These are phyloP conservation scores for Kwoniella sp. DNA, from an alignment of 768 basidiomycete species.

Conservation along the genomic window DNA sequence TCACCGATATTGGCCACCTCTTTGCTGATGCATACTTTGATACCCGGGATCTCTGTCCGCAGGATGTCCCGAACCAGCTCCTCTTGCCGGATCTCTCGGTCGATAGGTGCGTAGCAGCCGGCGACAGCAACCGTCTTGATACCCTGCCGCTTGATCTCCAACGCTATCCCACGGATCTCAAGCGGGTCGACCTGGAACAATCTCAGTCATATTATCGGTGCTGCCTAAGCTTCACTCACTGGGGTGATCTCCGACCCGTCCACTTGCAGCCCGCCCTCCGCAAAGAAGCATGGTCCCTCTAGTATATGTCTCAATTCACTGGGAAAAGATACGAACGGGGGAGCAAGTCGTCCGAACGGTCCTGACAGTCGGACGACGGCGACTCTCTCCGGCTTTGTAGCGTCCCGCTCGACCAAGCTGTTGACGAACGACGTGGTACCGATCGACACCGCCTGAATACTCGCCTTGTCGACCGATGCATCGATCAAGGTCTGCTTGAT, in stretches of 20 bases:
- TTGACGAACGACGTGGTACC: slow-evolving; percentile 66
- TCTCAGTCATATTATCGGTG: not conserved
- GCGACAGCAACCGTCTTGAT: slow-evolving; percentile 53
- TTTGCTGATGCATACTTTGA: slow-evolving; percentile 58
- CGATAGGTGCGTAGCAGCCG: slow-evolving; percentile 57
- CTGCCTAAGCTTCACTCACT: slow-evolving; percentile 33
- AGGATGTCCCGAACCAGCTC: slow-evolving; percentile 54
- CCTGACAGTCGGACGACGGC: slow-evolving; percentile 64
- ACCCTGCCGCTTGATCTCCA: slow-evolving; percentile 51
- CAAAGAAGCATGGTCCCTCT: slow-evolving; percentile 50
- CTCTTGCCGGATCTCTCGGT: slow-evolving; percentile 55
- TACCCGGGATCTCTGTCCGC: slow-evolving; percentile 51
- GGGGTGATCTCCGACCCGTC: slow-evolving; percentile 27
- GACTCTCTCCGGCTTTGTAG: slow-evolving; percentile 57
- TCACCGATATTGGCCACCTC: slow-evolving; percentile 50
- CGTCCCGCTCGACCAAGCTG: slow-evolving; percentile 60
- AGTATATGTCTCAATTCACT: slow-evolving; percentile 46
- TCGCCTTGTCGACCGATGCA: slow-evolving; percentile 46
- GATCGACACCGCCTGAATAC: slow-evolving; percentile 58
- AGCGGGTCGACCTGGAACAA: slow-evolving; percentile 52
- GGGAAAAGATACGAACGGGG: slow-evolving; percentile 59
- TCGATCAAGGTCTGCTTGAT: slow-evolving; percentile 55
- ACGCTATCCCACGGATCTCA: slow-evolving; percentile 54
- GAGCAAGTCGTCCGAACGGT: slow-evolving; percentile 58
- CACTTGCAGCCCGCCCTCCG: slow-evolving; percentile 54